Evolutionary conservation across 2,329 filamentous ascomycete species (phyloP), one percentile per base, ranked within the genome.

Genomic region (Aureobasidium pullulans): DNA sequence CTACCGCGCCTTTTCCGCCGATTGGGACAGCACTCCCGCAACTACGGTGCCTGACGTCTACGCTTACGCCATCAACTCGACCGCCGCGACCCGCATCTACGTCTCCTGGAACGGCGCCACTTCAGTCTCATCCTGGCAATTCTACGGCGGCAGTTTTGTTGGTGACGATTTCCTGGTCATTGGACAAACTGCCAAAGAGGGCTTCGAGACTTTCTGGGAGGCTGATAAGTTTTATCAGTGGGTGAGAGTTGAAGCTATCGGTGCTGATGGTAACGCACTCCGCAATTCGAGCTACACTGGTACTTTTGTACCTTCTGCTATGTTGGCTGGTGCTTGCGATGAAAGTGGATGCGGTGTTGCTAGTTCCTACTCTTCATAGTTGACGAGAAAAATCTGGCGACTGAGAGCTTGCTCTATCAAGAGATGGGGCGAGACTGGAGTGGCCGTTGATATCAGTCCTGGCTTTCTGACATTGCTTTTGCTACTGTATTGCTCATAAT

Each of bases 1-100:
- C 62, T 84, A 84, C 64, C 76, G 81, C 34, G 75, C 75, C 3
- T 81, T 77, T 65, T 79, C 77, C 63, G 75, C 73, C 57, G 57
- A 62, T 28, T 67, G 64, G 64, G 57, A 62, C 1, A 67, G 73
- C 50, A 84, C 80, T 73, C 71, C 73, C 1, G 76, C 59, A 16
- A 62, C 62, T 54, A 66, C 65, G 0, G 66, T 70, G 1, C 79
- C 79, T 0, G 66, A 66, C 6, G 64, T 69, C 19, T 68, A 66
- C 56, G 70, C 72, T 0, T 70, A 75, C n/a, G 70, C 16, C 34
- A 64, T 6, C 58, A 66, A 29, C 40, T 50, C 39, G 6, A 62
- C 44, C 5, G 53, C 66, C 1, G 67, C 68, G 0, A 70, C 62
- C 9, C 66, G 70, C 2, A 64, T 77, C 6, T 83, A 81, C 66